A percentile compares a stretch with the other conserved stretches of the same genome.
phyloP scores from a whole-genome alignment of 345 rosid species.

The Diplotaxis tenuifolia region DNA sequence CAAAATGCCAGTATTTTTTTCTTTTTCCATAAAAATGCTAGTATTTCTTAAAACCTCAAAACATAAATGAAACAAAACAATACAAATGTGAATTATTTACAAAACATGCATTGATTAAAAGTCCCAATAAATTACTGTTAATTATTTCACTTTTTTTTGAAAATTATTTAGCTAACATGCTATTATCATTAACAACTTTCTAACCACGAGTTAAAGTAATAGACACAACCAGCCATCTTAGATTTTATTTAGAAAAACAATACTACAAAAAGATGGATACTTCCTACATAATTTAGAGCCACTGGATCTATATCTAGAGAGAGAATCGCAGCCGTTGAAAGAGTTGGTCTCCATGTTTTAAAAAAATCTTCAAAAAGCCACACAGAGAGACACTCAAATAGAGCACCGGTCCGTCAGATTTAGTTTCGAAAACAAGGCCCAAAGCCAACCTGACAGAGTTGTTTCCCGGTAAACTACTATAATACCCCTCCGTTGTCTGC shows the following conservation, averaged over 20 bases:
- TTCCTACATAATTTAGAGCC: constrained; percentile 15
- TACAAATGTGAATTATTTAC: neutral
- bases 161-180: too few relatives aligned
- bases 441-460: constrained; percentile 32
- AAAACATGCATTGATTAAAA: neutral
- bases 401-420: constrained; percentile 43
- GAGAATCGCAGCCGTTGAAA: constrained; percentile 35
- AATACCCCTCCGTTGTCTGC: neutral
- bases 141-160: constrained; percentile 31
- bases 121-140: neutral
- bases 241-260: constrained; percentile 15
- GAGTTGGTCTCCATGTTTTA: constrained; percentile 30
- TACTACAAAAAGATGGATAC: neutral
- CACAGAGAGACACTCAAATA: constrained; percentile 36
- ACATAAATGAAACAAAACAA: neutral
- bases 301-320: neutral
- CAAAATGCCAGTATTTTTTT: neutral
- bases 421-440: constrained; percentile 42
- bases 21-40: too few relatives aligned
- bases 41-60: neutral
- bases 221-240: constrained; percentile 20
- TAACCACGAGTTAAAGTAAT: constrained; percentile 21
- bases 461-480: constrained; percentile 14
- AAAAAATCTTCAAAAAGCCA: constrained; percentile 41
- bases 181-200: constrained; percentile 27